Conservation (phyloP, 768 basidiomycete species). For the Pleurotus eryngii region DNA sequence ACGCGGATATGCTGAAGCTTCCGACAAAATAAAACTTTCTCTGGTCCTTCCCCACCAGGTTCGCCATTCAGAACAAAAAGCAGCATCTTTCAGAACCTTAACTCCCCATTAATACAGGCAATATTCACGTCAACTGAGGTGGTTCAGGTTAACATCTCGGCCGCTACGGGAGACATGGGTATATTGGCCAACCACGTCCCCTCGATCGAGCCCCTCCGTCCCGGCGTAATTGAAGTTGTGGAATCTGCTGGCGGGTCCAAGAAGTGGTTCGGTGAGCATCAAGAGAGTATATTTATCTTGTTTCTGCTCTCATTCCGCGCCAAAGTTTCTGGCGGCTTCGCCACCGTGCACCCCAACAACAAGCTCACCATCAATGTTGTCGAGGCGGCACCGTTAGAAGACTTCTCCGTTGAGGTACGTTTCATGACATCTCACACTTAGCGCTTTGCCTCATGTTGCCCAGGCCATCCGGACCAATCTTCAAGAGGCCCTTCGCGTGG, state of each 20-base stretch:
- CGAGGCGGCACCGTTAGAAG: constrained; percentile 90
- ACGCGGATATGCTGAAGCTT: constrained; percentile 90
- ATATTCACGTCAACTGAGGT: constrained; percentile 91
- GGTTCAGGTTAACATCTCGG: constrained; percentile 92
- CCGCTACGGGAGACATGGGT: constrained; percentile 97
- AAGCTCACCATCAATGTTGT: constrained; percentile 94
- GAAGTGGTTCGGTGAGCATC: constrained; percentile 92
- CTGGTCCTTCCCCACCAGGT: constrained; percentile 96
- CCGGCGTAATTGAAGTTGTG: constrained; percentile 93
- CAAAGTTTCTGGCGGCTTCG: constrained; percentile 92
- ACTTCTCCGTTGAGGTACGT: constrained; percentile 86
- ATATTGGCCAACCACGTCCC: constrained; percentile 98
- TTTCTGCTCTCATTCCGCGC: constrained; percentile 1
- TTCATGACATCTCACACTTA: neutral
- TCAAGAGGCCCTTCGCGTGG: constrained; percentile 82
- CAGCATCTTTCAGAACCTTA: neutral
- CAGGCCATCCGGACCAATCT: constrained; percentile 90
- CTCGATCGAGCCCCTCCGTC: constrained; percentile 91
- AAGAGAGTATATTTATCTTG: neutral
- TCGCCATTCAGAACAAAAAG: constrained; percentile 21
- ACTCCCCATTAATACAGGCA: constrained; percentile 46
- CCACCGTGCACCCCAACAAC: constrained; percentile 97
- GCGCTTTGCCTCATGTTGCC: constrained; percentile 5
- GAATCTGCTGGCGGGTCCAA: constrained; percentile 75
- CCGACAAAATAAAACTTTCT: constrained; percentile 89